A percentile compares a stretch with the other conserved stretches of the same genome.
Evolutionary conservation across 768 basidiomycete genomes (phyloP).

Genomic region (Podaxis rugospora): DNA sequence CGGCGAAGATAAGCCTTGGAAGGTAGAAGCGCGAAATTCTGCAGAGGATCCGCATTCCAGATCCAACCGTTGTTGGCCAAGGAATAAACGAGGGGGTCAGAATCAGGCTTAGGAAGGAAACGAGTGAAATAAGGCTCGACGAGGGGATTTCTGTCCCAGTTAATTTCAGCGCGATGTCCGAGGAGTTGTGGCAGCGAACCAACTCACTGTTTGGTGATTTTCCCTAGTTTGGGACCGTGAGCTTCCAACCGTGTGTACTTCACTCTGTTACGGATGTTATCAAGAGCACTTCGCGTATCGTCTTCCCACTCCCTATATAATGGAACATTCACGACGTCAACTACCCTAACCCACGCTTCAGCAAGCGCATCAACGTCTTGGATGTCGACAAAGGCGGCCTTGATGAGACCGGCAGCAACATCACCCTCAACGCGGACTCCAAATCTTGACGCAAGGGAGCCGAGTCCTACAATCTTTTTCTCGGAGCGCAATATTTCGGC

Average conservation of each 20-base stretch:
- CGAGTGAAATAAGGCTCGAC: constrained; percentile 94
- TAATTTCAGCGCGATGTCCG: constrained; percentile 1
- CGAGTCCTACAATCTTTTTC: constrained; percentile 54
- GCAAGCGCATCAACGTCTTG: constrained; percentile 49
- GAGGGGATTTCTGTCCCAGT: constrained; percentile 60
- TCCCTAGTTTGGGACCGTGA: constrained; percentile 79
- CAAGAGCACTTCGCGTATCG: constrained; percentile 71
- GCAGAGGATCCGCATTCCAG: constrained; percentile 91
- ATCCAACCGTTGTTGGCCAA: constrained; percentile 99
- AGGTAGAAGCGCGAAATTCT: constrained; percentile 88
- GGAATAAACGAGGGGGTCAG: constrained; percentile 59
- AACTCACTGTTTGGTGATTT: constrained; percentile 68
- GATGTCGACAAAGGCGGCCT: constrained; percentile 56
- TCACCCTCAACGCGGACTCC: constrained; percentile 58
- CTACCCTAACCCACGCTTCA: constrained; percentile 69
- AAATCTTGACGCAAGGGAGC: constrained; percentile 60
- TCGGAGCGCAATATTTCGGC: constrained; percentile 56
- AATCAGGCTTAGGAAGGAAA: constrained; percentile 38
- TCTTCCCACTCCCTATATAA: constrained; percentile 85
- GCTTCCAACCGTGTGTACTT: constrained; percentile 79
- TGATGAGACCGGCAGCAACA: constrained; percentile 70
- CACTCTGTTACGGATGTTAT: constrained; percentile 69
- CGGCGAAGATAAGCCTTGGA: constrained; percentile 95
- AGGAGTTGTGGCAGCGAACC: background rate
- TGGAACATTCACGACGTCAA: constrained; percentile 86